These are phyloP conservation scores for Sporothrix humicola DNA, from an alignment of 2,329 filamentous ascomycete genomes.

Conservation along the genomic window DNA sequence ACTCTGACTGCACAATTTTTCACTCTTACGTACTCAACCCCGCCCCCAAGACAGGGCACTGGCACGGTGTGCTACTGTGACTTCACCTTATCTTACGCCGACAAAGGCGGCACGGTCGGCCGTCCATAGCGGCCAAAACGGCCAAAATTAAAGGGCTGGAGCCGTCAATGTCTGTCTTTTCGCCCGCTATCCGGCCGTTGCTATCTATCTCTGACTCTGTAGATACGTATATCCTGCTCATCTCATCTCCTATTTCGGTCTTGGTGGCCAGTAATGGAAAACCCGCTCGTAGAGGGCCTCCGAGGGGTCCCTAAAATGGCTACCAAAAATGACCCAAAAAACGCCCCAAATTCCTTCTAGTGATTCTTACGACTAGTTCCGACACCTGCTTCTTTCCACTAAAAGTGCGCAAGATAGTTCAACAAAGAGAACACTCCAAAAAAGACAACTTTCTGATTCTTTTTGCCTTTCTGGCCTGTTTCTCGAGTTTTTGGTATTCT, in stretches of 20 bases:
- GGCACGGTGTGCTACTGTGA: conserved; percentile 6
- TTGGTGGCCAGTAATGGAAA: background rate
- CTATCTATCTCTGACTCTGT: background rate
- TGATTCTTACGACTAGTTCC: background rate
- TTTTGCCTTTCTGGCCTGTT: background rate
- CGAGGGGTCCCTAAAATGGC: background rate
- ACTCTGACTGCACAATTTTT: conserved; percentile 15
- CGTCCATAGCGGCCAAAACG: background rate
- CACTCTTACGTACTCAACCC: conserved; percentile 13
- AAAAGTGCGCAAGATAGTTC: background rate
- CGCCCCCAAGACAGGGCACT: background rate
- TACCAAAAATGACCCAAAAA: background rate
- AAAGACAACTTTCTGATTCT: background rate
- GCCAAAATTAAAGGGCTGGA: background rate
- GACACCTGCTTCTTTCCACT: background rate
- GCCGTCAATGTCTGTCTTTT: background rate
- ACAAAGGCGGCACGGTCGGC: conserved; percentile 3
- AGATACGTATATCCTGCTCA: no score
- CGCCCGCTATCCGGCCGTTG: conserved; percentile 1
- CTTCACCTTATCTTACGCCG: conserved; percentile 20
- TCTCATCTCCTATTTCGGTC: background rate
- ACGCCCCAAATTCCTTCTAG: background rate
- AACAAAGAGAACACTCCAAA: background rate
- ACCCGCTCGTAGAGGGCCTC: background rate
- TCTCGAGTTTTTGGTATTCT: background rate